phyloP scores from a whole-genome alignment of 805 yeast species.

The Starmerella vitae region DNA sequence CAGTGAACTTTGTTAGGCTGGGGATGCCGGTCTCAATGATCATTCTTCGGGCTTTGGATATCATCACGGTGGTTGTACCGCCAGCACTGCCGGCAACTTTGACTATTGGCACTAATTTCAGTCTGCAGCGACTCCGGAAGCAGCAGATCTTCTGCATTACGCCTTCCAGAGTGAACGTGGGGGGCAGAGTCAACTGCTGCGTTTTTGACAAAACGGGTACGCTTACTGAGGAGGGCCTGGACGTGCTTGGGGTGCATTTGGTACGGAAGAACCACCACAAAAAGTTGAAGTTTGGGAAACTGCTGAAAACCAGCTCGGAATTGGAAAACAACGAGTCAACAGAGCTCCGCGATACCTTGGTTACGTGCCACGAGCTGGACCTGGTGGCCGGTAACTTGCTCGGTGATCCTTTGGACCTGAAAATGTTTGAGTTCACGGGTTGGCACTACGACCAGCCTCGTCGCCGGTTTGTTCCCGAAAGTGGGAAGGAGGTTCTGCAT shows the following conservation, averaged over 20 bases:
- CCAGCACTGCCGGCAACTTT: slow-evolving; percentile 97
- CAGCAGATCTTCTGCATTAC: slow-evolving; percentile 74
- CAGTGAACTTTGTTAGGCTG: slow-evolving; percentile 64
- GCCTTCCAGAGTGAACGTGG: slow-evolving; percentile 90
- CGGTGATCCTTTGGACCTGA: slow-evolving; percentile 88
- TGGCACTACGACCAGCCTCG: slow-evolving; percentile 65
- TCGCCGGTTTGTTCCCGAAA: slow-evolving; percentile 12
- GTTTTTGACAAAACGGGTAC: slow-evolving; percentile 98
- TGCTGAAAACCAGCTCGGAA: slow-evolving; percentile 11
- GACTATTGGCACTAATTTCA: slow-evolving; percentile 92
- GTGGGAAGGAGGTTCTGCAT: slow-evolving; percentile 25
- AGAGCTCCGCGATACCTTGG: slow-evolving; percentile 28
- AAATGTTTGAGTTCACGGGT: slow-evolving; percentile 82
- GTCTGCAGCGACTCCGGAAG: slow-evolving; percentile 58
- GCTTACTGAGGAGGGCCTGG: slow-evolving; percentile 90
- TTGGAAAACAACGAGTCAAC: slow-evolving; percentile 9
- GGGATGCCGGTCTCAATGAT: slow-evolving; percentile 59
- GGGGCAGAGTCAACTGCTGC: slow-evolving; percentile 79
- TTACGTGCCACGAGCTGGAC: slow-evolving; percentile 80
- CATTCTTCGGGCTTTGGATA: slow-evolving; percentile 78
- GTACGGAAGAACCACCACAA: slow-evolving; percentile 15
- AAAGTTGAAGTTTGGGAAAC: slow-evolving; percentile 16
- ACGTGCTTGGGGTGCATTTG: slow-evolving; percentile 54
- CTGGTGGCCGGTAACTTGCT: slow-evolving; percentile 62
- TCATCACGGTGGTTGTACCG: slow-evolving; percentile 93